Percentiles rank a stretch among this genome's conserved stretches.
phyloP scores from a whole-genome alignment of 345 rosid species.

The Euclidium syriacum region DNA sequence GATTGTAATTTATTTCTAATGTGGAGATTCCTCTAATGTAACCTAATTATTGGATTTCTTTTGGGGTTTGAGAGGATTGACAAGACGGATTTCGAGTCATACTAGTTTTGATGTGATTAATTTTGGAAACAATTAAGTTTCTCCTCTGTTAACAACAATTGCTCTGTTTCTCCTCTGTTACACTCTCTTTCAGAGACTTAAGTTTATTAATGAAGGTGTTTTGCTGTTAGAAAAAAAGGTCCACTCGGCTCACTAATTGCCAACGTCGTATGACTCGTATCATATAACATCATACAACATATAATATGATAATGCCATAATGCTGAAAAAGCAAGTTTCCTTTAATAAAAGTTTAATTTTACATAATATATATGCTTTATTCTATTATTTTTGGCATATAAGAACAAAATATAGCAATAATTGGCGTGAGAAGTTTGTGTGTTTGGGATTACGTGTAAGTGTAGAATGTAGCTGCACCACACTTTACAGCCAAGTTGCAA shows the following conservation, averaged over 20 bases:
- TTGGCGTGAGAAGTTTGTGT: constrained; percentile 19
- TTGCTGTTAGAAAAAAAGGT: neutral
- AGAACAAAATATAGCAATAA: constrained; percentile 9
- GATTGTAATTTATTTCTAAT: no score
- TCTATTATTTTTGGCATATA: neutral
- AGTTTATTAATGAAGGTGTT: no score
- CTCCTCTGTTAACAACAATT: no score
- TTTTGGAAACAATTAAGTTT: no score
- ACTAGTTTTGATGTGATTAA: no score
- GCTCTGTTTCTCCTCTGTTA: no score
- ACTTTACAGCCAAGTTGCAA: constrained; percentile 21
- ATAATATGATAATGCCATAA: constrained; percentile 21
- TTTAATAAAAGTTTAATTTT: neutral
- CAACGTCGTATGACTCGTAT: constrained; percentile 18
- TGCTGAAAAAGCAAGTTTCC: neutral
- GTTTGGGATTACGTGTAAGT: constrained; percentile 22
- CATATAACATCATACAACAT: constrained; percentile 5
- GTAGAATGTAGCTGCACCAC: constrained; percentile 17
- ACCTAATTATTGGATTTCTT: no score
- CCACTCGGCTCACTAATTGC: constrained; percentile 5
- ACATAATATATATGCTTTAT: neutral
- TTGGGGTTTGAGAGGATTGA: no score
- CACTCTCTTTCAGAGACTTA: no score
- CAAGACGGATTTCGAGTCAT: no score
- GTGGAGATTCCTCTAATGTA: no score